Evolutionary conservation across 441 rosid genomes (phyloP).

Genomic region (Gossypium schwendimanii): DNA sequence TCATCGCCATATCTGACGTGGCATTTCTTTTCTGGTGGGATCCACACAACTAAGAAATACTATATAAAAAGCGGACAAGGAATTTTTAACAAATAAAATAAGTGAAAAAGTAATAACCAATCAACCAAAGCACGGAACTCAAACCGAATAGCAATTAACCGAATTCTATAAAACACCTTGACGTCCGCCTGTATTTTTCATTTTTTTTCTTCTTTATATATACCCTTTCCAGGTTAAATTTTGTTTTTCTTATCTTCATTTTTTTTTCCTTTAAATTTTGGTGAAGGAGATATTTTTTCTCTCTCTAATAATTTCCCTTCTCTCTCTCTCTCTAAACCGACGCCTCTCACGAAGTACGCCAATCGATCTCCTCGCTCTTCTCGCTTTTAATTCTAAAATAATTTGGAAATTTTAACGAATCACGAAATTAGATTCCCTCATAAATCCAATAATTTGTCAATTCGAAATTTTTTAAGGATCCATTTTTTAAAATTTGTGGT

Average conservation of each 20-base stretch:
- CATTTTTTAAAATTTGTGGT: not conserved
- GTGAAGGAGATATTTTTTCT: conserved; percentile 14
- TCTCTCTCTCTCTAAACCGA: not conserved
- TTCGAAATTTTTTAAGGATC: not conserved
- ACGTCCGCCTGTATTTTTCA: conserved; percentile 26
- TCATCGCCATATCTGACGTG: conserved; percentile 22
- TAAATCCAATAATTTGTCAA: not conserved
- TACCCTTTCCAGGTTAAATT: not conserved
- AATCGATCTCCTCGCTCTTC: not conserved
- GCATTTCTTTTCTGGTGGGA: conserved; percentile 8
- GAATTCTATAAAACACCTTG: conserved; percentile 18
- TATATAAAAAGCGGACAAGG: conserved; percentile 25
- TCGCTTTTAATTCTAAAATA: conserved; percentile 2
- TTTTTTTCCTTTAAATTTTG: not conserved
- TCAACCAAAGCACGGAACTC: conserved; percentile 30
- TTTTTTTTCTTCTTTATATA: not conserved
- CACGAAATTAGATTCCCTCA: not conserved
- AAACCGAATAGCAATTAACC: conserved; percentile 19
- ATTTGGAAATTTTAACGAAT: not conserved
- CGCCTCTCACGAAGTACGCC: not conserved
- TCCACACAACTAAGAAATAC: not conserved
- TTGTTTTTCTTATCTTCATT: not conserved
- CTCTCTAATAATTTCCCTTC: conserved; percentile 4
- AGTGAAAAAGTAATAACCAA: not conserved
- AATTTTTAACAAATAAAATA: not conserved